Evolutionary conservation across 1,284 basidiomycete species (phyloP), one percentile per base, ranked within the genome.

Genomic region (Marasmius oreades): DNA sequence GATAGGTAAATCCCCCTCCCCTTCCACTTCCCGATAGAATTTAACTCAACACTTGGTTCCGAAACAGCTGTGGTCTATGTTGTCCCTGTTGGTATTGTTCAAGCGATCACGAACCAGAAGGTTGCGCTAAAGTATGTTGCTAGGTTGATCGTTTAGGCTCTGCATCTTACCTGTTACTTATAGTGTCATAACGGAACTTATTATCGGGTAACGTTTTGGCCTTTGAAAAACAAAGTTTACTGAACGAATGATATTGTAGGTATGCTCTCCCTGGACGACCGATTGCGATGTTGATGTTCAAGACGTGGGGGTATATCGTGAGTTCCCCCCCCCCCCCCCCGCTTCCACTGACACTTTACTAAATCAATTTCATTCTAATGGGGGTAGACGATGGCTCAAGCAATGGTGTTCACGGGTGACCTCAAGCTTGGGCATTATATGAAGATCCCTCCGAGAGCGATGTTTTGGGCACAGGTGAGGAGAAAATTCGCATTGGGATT

Each of bases 21-120:
- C n/a, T n/a, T n/a, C n/a, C n/a, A n/a, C n/a, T n/a, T n/a, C n/a
- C n/a, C n/a, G n/a, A n/a, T n/a, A 31, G 10, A 18, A 22, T 12
- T 33, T 39, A 12, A 10, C 18, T n/a, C 18, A 18, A 14, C 20
- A 23, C 20, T 37, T 18, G 20, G 5, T 2, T 12, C 1, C 23
- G 37, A 7, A 33, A 2, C 18, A 58, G 71, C 77, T 1, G 77
- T 75, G 68, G 51, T 77, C n/a, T 86, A 82, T 59, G 72, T 78
- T 42, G 72, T 86, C 18, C 84, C 85, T 1, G 72, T 85, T 33
- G 85, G 83, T 12, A 80, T 83, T 71, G 77, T 79, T 44, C 71
- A 74, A 60, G 76, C 77, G 18, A 76, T 78, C 58, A 77, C 79
- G 16, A 81, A 79, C 64, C 77, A 81, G 58, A 75, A 81, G 59